A percentile compares a stretch with the other conserved stretches of the same genome.
Evolutionary conservation across 441 rosid species (phyloP).

Genomic region (Euphorbia corollata): DNA sequence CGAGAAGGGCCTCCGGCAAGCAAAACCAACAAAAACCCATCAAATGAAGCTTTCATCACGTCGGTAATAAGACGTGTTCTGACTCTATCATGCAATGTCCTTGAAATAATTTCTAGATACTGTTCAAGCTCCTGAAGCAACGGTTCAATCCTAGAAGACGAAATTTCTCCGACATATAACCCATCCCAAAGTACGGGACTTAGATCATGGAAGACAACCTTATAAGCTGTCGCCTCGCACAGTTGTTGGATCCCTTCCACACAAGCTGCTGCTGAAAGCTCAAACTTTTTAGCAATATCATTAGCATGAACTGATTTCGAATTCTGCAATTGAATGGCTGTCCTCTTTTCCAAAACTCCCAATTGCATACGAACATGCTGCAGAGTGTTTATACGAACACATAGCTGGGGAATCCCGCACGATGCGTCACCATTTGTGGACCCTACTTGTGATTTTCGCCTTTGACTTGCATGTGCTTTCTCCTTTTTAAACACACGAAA

Average conservation of each 20-base stretch:
- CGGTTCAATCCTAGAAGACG: constrained; percentile 73
- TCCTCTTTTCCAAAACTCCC: constrained; percentile 66
- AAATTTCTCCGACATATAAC: constrained; percentile 64
- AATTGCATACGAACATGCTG: constrained; percentile 69
- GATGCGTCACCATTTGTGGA: constrained; percentile 47
- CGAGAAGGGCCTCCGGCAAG: constrained; percentile 97
- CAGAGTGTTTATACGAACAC: constrained; percentile 75
- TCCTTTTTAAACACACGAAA: constrained; percentile 52
- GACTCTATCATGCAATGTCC: constrained; percentile 70
- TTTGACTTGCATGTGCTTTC: constrained; percentile 40
- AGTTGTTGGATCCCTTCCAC: constrained; percentile 82
- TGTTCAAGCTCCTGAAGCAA: constrained; percentile 74
- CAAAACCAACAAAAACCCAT: constrained; percentile 77
- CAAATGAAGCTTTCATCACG: constrained; percentile 82
- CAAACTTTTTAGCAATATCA: constrained; percentile 72
- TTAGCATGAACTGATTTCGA: constrained; percentile 52
- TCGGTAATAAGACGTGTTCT: constrained; percentile 69
- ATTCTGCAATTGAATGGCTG: constrained; percentile 68
- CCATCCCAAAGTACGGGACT: constrained; percentile 89
- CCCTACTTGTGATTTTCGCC: constrained; percentile 50
- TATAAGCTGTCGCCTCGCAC: constrained; percentile 75
- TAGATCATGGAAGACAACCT: constrained; percentile 74
- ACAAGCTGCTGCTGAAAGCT: constrained; percentile 70
- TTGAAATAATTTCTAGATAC: constrained; percentile 55
- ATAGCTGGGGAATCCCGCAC: constrained; percentile 65